Evolutionary conservation across 129 eudicot species (phyloP).

Genomic region (Daucus carota): DNA sequence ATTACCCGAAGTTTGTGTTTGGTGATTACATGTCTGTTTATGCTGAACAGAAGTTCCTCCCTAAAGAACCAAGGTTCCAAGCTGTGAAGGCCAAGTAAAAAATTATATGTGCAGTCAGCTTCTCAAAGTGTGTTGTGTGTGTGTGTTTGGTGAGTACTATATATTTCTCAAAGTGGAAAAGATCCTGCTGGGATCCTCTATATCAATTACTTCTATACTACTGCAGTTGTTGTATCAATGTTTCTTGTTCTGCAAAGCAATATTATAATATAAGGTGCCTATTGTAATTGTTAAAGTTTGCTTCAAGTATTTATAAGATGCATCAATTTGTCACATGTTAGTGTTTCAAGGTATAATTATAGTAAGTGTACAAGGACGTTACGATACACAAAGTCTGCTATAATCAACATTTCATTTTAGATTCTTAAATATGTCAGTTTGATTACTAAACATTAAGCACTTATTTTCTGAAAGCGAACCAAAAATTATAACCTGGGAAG

Average conservation of each 20-base stretch:
- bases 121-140: conserved; percentile 3
- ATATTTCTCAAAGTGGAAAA: not conserved
- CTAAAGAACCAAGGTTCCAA: conserved; percentile 85
- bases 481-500: conserved; percentile 33
- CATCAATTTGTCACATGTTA: not conserved
- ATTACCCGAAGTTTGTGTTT: conserved; percentile 70
- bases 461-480: not conserved
- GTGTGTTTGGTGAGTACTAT: not conserved
- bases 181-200: not conserved
- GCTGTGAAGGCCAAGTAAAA: conserved; percentile 49
- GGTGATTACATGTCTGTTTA: conserved; percentile 81
- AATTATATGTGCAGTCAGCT: not conserved
- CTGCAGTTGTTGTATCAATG: not conserved
- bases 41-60: conserved; percentile 67
- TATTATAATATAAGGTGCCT: not conserved
- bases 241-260: not conserved
- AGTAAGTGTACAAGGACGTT: not conserved
- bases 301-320: too few species aligned
- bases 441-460: not conserved
- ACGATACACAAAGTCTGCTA: not conserved
- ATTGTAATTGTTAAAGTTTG: too few species aligned
- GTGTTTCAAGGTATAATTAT: not conserved
- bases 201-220: not conserved
- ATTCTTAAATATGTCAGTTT: not conserved
- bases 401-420: not conserved